phyloP scores from a whole-genome alignment of 2,329 filamentous ascomycete species.

The Colletotrichum viniferum region DNA sequence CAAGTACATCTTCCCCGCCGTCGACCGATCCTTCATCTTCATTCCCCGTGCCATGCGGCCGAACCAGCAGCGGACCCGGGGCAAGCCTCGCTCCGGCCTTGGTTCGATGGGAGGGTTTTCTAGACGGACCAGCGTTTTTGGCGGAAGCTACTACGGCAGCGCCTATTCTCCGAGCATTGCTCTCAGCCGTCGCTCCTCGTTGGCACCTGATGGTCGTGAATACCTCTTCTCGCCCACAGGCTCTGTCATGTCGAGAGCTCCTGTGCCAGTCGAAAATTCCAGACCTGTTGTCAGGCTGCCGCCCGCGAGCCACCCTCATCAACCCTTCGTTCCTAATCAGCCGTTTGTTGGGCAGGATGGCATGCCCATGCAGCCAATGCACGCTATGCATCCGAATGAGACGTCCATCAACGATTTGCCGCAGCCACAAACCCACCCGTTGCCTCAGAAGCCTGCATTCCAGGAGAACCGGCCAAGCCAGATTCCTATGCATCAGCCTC shows the following conservation, averaged over 20 bases:
- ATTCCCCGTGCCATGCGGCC: slow-evolving; percentile 93
- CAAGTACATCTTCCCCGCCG: slow-evolving; percentile 88
- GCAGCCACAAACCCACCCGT: slow-evolving; percentile 62
- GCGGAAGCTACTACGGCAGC: slow-evolving; percentile 71
- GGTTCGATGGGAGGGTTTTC: slow-evolving; percentile 71
- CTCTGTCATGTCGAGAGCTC: slow-evolving; percentile 74
- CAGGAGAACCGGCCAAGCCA: slow-evolving; percentile 58
- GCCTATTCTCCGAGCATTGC: slow-evolving; percentile 85
- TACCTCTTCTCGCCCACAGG: slow-evolving; percentile 80
- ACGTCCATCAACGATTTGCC: slow-evolving; percentile 56
- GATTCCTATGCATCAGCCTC: slow-evolving; percentile 88
- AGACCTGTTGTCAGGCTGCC: slow-evolving; percentile 85
- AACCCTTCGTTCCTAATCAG: slow-evolving; percentile 24
- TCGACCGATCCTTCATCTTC: slow-evolving; percentile 95
- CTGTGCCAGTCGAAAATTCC: slow-evolving; percentile 62
- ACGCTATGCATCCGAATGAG: slow-evolving; percentile 27
- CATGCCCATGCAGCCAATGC: background rate
- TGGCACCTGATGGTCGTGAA: slow-evolving; percentile 68
- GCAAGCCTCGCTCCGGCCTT: slow-evolving; percentile 75
- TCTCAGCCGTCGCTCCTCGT: slow-evolving; percentile 89
- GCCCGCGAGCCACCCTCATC: slow-evolving; percentile 50
- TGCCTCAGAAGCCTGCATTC: slow-evolving; percentile 62
- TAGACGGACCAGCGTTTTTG: slow-evolving; percentile 83
- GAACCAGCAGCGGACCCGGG: slow-evolving; percentile 82
- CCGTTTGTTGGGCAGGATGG: slow-evolving; percentile 18